Evolutionary conservation across 2,329 filamentous ascomycete genomes (phyloP).

Genomic region (Hirsutella thompsonii): DNA sequence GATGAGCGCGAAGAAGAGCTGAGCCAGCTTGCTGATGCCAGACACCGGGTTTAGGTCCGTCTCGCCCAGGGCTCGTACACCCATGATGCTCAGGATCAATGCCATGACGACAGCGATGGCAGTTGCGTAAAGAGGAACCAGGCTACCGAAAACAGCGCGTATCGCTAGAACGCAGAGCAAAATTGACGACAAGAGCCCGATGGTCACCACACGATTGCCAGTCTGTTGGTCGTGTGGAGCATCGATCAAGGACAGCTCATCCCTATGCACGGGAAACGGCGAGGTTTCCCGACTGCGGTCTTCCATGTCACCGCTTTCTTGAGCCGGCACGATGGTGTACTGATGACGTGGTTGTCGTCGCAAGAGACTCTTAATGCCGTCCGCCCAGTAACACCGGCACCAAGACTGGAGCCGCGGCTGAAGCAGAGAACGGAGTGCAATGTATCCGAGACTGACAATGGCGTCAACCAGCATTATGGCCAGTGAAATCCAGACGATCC

Average conservation of each 20-base stretch:
- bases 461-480: constrained; percentile 96
- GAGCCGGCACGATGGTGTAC: constrained; percentile 11
- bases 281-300: neutral
- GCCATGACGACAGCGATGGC: constrained; percentile 74
- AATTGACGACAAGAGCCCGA: constrained; percentile 68
- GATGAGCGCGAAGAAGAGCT: constrained; percentile 86
- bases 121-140: constrained; percentile 68
- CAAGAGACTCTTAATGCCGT: constrained; percentile 1
- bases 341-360: constrained; percentile 6
- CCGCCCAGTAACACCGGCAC: neutral
- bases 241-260: constrained; percentile 48
- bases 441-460: constrained; percentile 72
- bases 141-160: constrained; percentile 66
- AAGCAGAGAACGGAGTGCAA: constrained; percentile 50
- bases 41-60: constrained; percentile 95
- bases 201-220: constrained; percentile 52
- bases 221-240: constrained; percentile 77
- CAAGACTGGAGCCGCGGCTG: neutral
- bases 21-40: constrained; percentile 91
- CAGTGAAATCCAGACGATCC: constrained; percentile 95
- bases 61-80: constrained; percentile 56
- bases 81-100: constrained; percentile 64
- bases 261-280: neutral
- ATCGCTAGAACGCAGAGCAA: constrained; percentile 70
- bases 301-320: neutral